A percentile compares a stretch with the other conserved stretches of the same genome.
phyloP scores from a whole-genome alignment of 441 rosid species.

The Raphanus hybrid region DNA sequence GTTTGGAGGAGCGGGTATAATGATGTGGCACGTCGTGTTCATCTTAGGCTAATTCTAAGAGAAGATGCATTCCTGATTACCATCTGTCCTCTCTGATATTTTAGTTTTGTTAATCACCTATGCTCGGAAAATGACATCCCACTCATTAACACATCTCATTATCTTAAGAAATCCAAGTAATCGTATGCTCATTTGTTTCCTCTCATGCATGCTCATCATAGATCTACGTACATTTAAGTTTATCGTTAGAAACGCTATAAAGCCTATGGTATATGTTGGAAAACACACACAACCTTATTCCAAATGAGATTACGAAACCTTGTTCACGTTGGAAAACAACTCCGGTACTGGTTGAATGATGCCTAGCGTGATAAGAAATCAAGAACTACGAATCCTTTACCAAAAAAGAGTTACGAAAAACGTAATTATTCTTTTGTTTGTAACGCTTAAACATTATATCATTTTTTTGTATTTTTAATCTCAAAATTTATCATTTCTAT shows the following conservation, averaged over 20 bases:
- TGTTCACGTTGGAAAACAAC: not conserved
- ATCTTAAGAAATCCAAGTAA: not conserved
- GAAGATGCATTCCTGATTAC: no score
- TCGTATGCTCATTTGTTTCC: constrained; percentile 5
- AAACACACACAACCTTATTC: not conserved
- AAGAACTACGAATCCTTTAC: not conserved
- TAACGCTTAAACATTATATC: not conserved
- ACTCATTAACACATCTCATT: not conserved
- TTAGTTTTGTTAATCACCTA: no score
- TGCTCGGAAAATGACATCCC: not conserved
- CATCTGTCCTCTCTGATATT: no score
- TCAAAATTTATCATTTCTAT: not conserved
- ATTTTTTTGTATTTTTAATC: no score
- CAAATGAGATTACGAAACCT: not conserved
- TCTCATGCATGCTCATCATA: not conserved
- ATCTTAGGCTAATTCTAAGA: no score
- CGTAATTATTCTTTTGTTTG: not conserved
- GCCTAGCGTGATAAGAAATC: not conserved
- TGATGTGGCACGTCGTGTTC: constrained; percentile 27
- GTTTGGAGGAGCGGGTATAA: not conserved
- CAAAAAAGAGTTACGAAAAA: not conserved
- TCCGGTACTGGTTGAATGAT: not conserved
- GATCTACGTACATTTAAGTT: not conserved
- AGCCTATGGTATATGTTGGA: not conserved
- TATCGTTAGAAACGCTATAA: not conserved